Conservation (phyloP, 1,284 basidiomycete genomes). For the Heterobasidion irregulare region DNA sequence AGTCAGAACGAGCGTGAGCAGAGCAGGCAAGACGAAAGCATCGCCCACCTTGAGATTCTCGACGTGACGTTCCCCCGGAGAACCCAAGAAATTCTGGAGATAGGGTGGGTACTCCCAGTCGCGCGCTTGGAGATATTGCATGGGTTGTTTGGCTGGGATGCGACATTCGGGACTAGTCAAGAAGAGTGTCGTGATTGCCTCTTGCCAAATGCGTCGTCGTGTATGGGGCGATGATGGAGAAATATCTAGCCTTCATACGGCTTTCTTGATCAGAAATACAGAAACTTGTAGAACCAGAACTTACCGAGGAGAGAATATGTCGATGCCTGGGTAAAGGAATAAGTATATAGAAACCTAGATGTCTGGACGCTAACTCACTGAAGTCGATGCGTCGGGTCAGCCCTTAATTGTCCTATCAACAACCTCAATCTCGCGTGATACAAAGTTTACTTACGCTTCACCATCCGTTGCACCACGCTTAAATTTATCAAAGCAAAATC, state of each 20-base stretch:
- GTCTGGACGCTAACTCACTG: slow-evolving; percentile 35
- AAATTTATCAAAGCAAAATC: slow-evolving; percentile 60
- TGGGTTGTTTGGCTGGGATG: slow-evolving; percentile 53
- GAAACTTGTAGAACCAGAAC: slow-evolving; percentile 3
- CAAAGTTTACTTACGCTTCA: slow-evolving; percentile 42
- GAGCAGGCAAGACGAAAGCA: slow-evolving; percentile 1
- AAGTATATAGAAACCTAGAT: slow-evolving; percentile 4
- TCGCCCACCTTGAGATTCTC: slow-evolving; percentile 69
- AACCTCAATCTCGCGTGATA: background rate
- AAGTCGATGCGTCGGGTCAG: slow-evolving; percentile 65
- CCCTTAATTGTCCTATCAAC: slow-evolving; percentile 26
- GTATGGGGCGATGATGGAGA: slow-evolving; percentile 55
- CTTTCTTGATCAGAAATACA: background rate
- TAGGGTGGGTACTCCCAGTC: slow-evolving; percentile 65
- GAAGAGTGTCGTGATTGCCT: slow-evolving; percentile 63
- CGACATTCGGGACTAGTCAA: slow-evolving; percentile 51
- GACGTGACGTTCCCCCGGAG: slow-evolving; percentile 66
- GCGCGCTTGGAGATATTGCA: slow-evolving; percentile 52
- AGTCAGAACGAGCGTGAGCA: background rate
- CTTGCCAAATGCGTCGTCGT: slow-evolving; percentile 77
- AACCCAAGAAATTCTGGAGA: slow-evolving; percentile 59
- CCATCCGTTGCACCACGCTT: slow-evolving; percentile 36
- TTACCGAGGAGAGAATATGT: slow-evolving; percentile 71
- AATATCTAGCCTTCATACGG: slow-evolving; percentile 45
- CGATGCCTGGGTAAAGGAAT: slow-evolving; percentile 40